Percentiles rank a stretch among this genome's conserved stretches.
These are phyloP conservation scores for Lactarius vividus DNA, from an alignment of 768 basidiomycete species.

Conservation along the genomic window DNA sequence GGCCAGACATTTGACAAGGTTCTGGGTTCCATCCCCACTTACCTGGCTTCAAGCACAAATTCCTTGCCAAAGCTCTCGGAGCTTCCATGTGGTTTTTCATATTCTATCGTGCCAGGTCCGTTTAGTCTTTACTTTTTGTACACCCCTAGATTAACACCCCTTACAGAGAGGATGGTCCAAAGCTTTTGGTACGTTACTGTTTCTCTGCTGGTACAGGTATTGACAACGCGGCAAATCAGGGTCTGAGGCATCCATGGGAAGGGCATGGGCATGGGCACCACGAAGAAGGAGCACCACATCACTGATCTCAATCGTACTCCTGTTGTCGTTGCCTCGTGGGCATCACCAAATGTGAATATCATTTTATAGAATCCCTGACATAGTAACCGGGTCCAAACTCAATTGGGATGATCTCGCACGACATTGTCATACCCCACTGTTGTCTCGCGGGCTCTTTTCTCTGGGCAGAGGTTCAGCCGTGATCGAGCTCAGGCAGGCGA, in stretches of 20 bases:
- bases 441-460: background rate
- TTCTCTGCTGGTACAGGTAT: background rate
- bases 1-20: constrained; percentile 36
- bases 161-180: constrained; percentile 41
- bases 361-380: background rate
- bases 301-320: constrained; percentile 32
- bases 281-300: constrained; percentile 40
- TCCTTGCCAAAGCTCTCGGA: constrained; percentile 82
- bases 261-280: constrained; percentile 49
- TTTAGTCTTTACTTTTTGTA: constrained; percentile 25
- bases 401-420: background rate
- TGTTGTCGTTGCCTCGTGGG: background rate
- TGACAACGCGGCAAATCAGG: constrained; percentile 28
- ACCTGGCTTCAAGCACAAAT: constrained; percentile 69
- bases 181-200: constrained; percentile 35
- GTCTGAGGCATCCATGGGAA: constrained; percentile 58
- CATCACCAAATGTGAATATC: background rate
- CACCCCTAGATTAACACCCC: background rate
- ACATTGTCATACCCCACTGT: background rate
- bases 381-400: background rate
- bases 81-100: constrained; percentile 99
- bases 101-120: constrained; percentile 91
- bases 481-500: background rate
- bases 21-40: constrained; percentile 89
- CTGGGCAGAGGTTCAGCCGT: background rate